Evolutionary conservation across 768 basidiomycete genomes (phyloP), one percentile per base, ranked within the genome.

Genomic region (Psilocybe cyanescens): DNA sequence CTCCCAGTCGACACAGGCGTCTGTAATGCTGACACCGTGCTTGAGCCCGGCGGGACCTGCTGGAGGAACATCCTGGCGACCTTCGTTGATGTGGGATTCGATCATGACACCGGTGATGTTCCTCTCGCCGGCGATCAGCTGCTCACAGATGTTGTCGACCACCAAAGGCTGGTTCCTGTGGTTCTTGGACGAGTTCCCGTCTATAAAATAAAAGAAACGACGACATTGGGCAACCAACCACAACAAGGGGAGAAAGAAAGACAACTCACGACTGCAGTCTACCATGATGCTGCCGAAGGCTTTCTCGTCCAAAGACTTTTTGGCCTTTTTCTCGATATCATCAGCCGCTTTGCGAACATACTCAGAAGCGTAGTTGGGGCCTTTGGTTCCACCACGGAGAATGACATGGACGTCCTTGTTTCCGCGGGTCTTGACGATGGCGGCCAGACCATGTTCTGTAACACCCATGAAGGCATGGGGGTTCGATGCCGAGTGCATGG

Each of bases 391-490:
- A 19, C 97, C 97, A 56, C 97, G 91, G 48, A 99, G 88, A 75
- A 99, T 98, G 68, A 99, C 89, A 72, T 99, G 97, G 14, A 97
- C 91, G 73, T 97, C 93, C 66, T 86, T 78, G 74, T 89, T 89
- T 3, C 94, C 93, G 63, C 85, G 77, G 6, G 95, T 95, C 76
- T 92, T 92, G 70, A 98, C 97, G 74, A 99, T 99, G 11, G 94
- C 84, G n/a, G 95, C 95, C 37, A 98, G 87, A 58, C 91, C 91
- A 50, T 91, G 88, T 68, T 89, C 89, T 8, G 91, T 92, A 44
- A 92, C 91, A 68, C 91, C 96, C 90, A 99, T 94, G 83, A 99
- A 99, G 35, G 94, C 92, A 75, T 99, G 97, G 3, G 95, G 93
- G 72, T 95, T 91, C 3, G 89, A 91, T 11, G 94, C 86, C 0